Conservation (phyloP, 306 rosid species). For the Rosa multiflora region DNA sequence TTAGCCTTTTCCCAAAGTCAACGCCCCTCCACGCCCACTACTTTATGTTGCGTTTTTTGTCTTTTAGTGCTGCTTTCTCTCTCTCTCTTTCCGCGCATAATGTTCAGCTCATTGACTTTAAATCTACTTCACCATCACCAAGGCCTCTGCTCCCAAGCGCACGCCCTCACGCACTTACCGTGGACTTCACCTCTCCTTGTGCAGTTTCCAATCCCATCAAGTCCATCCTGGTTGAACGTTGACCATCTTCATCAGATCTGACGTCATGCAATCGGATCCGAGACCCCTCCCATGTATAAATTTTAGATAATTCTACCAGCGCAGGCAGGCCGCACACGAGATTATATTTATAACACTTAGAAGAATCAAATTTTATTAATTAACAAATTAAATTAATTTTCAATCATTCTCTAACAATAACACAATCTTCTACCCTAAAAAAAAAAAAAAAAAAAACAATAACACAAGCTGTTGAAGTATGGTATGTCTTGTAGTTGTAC, state of each 20-base stretch:
- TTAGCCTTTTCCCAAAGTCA: constrained; percentile 47
- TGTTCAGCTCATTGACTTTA: constrained; percentile 2
- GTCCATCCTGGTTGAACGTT: not conserved
- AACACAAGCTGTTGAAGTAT: too few species aligned
- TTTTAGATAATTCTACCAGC: too few species aligned
- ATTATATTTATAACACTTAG: too few species aligned
- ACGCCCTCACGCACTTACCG: constrained; percentile 5
- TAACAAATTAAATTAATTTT: too few species aligned
- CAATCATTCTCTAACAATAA: too few species aligned
- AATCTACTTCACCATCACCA: not conserved
- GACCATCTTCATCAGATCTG: not conserved
- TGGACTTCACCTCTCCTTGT: not conserved
- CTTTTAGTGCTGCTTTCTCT: constrained; percentile 20
- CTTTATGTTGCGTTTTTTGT: constrained; percentile 31
- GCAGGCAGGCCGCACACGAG: too few species aligned
- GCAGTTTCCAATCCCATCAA: too few species aligned
- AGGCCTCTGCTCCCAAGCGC: not conserved
- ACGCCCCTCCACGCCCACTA: constrained; percentile 45
- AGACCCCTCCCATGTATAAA: too few species aligned
- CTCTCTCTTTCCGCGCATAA: constrained; percentile 7
- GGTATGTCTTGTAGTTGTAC: too few species aligned
- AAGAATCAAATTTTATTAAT: too few species aligned
- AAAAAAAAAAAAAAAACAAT: too few species aligned
- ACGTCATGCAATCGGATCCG: not conserved
- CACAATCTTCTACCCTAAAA: too few species aligned